Base-by-base conservation (phyloP, 1,284 basidiomycete species). In the Entoloma clypeatum region DNA sequence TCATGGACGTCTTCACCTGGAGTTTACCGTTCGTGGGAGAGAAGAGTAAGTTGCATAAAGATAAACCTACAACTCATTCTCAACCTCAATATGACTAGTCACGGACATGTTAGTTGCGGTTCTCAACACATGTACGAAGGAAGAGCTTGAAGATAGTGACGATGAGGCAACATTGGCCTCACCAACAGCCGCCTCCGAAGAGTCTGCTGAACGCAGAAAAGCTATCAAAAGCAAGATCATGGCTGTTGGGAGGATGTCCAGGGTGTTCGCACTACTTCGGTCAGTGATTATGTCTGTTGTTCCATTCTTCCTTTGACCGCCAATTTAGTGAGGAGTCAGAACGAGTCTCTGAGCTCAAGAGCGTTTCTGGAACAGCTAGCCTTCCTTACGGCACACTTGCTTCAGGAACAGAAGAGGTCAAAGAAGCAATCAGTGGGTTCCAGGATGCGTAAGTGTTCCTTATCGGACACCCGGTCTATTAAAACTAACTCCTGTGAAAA, bases 191-290 rank as follows among this genome's bases (percentile, higher is more conserved):
- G 40, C 60, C 30, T 57, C 60, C 11, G 77, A 83, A 23, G 81
- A 86, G n/a, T 60, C 70, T 0, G 63, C 69, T 17, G 91, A 93
- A 63, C 81, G 90, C 48, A 74, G 90, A 53, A 82, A 85, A 56
- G 74, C 86, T 49, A 91, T 94, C 75, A 96, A 91, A 74, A 97
- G 92, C 75, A 99, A 99, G 78, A 99, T 99, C 53, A 77, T 98
- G 61, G 96, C 94, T 37, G 94, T 99, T 16, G 95, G 95, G 26
- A 79, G 94, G 45, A 96, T 99, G 86, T 85, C 92, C 13, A 75
- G 93, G 32, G 93, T 99, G 29, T 99, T 99, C 68, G 88, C 94
- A 3, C 75, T 99, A 21, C 78, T 99, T 50, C 90, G 94, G 88
- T 92, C 41, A 44, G 83, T 70, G 4, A 14, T n/a, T 16, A 10